Conservation (phyloP, 495 filamentous ascomycete species). For the Corynascus novoguineensis region DNA sequence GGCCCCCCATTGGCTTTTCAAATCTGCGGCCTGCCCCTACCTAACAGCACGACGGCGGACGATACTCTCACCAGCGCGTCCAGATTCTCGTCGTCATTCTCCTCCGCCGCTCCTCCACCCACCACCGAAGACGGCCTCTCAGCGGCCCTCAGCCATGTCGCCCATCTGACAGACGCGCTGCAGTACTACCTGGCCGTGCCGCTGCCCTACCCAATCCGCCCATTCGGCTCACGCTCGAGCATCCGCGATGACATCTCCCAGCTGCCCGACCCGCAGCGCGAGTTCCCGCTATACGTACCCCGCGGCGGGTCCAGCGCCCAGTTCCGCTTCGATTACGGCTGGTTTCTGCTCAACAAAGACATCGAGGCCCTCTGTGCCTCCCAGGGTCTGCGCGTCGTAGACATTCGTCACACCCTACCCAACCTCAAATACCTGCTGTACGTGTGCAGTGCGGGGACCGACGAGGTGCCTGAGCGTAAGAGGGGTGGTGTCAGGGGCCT, state of each 20-base stretch:
- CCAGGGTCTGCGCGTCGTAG: slow-evolving; percentile 70
- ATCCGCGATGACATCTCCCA: slow-evolving; percentile 76
- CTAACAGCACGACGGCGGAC: slow-evolving; percentile 67
- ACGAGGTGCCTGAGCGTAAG: slow-evolving; percentile 73
- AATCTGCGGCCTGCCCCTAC: slow-evolving; percentile 67
- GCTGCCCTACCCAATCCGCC: slow-evolving; percentile 73
- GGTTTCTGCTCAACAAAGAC: slow-evolving; percentile 90
- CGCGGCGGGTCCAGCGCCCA: slow-evolving; percentile 61
- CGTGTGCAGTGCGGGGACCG: slow-evolving; percentile 69
- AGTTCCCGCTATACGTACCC: slow-evolving; percentile 70
- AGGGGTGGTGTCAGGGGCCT: slow-evolving; percentile 68
- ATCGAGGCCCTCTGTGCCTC: slow-evolving; percentile 76
- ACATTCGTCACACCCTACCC: slow-evolving; percentile 83
- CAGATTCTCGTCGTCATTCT: too few species aligned
- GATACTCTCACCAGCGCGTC: slow-evolving; percentile 24
- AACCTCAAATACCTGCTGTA: slow-evolving; percentile 93
- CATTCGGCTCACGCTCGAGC: slow-evolving; percentile 65
- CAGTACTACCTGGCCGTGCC: slow-evolving; percentile 76
- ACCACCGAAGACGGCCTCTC: slow-evolving; percentile 59
- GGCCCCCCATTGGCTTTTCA: slow-evolving; percentile 62
- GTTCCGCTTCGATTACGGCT: slow-evolving; percentile 89
- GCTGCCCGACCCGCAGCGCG: slow-evolving; percentile 56
- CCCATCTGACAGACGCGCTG: slow-evolving; percentile 67
- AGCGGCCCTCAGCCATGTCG: slow-evolving; percentile 76
- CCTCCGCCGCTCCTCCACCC: slow-evolving; percentile 22